Evolutionary conservation across 1,284 basidiomycete genomes (phyloP).

Genomic region (Volvariella volvacea): DNA sequence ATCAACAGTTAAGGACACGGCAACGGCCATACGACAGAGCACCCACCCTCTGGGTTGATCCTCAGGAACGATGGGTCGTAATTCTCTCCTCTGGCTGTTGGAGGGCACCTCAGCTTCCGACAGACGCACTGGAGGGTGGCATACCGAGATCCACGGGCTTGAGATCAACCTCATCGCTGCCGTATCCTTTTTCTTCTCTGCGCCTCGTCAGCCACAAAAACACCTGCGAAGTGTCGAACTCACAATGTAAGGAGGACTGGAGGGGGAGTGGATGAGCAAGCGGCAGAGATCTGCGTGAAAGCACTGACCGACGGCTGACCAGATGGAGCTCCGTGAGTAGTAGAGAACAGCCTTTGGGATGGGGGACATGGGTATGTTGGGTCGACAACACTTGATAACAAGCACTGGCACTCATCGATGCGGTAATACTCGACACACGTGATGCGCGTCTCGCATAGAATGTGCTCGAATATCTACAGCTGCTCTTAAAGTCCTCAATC

Average conservation of each 20-base stretch:
- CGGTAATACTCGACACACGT: too few relatives aligned
- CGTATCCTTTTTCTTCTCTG: slow-evolving; percentile 72
- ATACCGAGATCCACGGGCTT: slow-evolving; percentile 57
- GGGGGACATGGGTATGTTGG: slow-evolving; percentile 19
- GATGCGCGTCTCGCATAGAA: slow-evolving; percentile 10
- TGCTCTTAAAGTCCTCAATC: neutral
- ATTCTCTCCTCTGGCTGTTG: slow-evolving; percentile 60
- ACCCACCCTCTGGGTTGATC: slow-evolving; percentile 67
- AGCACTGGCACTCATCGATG: neutral
- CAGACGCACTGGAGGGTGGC: slow-evolving; percentile 10
- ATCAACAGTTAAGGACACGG: neutral
- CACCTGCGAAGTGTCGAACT: slow-evolving; percentile 12
- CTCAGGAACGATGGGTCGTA: slow-evolving; percentile 61
- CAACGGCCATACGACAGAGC: neutral
- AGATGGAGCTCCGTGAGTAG: slow-evolving; percentile 47
- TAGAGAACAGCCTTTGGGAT: slow-evolving; percentile 58
- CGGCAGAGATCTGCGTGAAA: neutral
- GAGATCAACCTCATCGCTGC: slow-evolving; percentile 57
- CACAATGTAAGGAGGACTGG: slow-evolving; percentile 45
- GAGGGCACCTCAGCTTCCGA: slow-evolving; percentile 3
- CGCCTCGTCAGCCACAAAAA: neutral
- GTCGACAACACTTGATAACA: too few relatives aligned
- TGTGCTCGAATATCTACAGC: slow-evolving; percentile 14
- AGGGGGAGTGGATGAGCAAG: neutral
- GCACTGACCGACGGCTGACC: slow-evolving; percentile 54